Base-by-base conservation (phyloP, 495 filamentous ascomycete species). In the Talaromyces wortmannii region DNA sequence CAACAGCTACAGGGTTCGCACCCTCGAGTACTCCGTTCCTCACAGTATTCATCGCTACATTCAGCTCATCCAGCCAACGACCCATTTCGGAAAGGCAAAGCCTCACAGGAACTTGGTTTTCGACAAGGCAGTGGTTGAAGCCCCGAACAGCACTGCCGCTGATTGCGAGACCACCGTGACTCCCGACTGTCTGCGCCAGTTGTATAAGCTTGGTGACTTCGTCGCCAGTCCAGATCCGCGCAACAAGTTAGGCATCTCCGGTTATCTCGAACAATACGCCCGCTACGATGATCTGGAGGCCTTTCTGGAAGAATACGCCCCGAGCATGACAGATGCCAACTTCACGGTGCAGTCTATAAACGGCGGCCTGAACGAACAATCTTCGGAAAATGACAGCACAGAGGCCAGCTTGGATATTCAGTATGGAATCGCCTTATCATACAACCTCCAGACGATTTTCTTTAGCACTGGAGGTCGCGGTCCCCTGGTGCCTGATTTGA, bases 331-430 rank as follows among this genome's bases (percentile, higher is more conserved):
- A 3, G 68, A 71, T 4, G 72, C 77, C 46, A 55, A 55, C 18
- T 55, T 55, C n/a, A 56, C 45, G 2, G 55, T 56, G n/a, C 47
- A 50, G 11, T 32, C 33, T 30, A 50, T 56, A 17, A 56, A 56
- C 7, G 55, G 55, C 13, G 55, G 55, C 10, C 23, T 50, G 30
- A 50, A 77, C 36, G 83, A 73, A 54, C 79, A 87, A 53, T 48
- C 69, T 33, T 70, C 68, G 8, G 33, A 53, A 0, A 15, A 17
- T 18, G 50, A 56, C 11, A 73, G 72, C 44, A 57, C 63, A 0
- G 88, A 95, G 66, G 89, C 88, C 53, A 89, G 91, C 69, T 76
- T 92, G 23, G 89, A 94, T 59, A 62, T 87, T 40, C 85, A 92
- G 65, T 87, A 87, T 55, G 77, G 81, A 44, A 58, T 83, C 49